A percentile compares a stretch with the other conserved stretches of the same genome.
These are phyloP conservation scores for Trichoderma atroviride DNA, from an alignment of 2,329 filamentous ascomycete genomes.

Conservation along the genomic window DNA sequence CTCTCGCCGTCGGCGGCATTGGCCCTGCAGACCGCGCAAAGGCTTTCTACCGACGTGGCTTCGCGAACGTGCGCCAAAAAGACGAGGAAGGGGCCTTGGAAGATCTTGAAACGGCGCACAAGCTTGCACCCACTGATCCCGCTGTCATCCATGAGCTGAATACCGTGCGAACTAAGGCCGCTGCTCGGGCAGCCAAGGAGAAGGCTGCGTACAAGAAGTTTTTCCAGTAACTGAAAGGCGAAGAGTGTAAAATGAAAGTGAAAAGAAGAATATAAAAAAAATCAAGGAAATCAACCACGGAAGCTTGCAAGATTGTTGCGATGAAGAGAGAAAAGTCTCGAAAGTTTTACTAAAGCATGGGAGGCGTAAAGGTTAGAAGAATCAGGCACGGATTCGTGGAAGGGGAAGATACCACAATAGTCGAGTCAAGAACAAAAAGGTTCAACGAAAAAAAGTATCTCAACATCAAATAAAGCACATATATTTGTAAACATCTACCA, in stretches of 20 bases:
- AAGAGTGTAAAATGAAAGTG: neutral
- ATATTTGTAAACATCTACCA: too few species aligned
- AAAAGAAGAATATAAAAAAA: neutral
- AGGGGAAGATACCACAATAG: conserved; percentile 6
- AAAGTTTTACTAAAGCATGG: conserved; percentile 9
- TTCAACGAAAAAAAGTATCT: neutral
- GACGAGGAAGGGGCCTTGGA: conserved; percentile 80
- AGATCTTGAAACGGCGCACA: conserved; percentile 75
- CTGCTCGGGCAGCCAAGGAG: conserved; percentile 79
- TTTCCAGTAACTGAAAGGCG: conserved; percentile 54
- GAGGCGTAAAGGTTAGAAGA: conserved; percentile 16
- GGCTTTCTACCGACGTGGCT: conserved; percentile 79
- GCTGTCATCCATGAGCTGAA: conserved; percentile 75
- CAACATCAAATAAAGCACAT: too few species aligned
- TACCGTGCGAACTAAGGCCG: conserved; percentile 74
- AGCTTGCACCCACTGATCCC: conserved; percentile 73
- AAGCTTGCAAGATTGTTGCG: neutral
- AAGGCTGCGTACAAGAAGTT: conserved; percentile 93
- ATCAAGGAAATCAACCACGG: neutral
- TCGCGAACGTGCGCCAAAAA: conserved; percentile 75
- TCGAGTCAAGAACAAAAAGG: neutral
- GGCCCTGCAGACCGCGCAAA: conserved; percentile 83
- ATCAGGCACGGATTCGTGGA: neutral
- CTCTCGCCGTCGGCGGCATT: conserved; percentile 67
- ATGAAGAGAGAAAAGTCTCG: neutral